Conservation (phyloP, 2,329 filamentous ascomycete species). For the Talaromyces sp. region DNA sequence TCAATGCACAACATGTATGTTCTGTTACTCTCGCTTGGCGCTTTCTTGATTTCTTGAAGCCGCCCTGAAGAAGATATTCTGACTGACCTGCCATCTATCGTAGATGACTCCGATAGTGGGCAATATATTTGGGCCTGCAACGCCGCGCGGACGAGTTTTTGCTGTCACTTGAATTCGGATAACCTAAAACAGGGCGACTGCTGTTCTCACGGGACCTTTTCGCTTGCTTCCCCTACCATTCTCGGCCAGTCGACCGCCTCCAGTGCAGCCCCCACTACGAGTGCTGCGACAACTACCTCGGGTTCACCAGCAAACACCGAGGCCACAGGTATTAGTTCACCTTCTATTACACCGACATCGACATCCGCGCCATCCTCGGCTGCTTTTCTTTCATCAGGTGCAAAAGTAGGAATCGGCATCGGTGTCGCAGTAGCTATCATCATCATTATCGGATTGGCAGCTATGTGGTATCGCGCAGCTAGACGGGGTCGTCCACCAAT, state of each 20-base stretch:
- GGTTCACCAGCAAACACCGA: not conserved
- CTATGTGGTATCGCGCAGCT: not conserved
- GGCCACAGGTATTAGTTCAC: not conserved
- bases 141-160: slow-evolving; percentile 1
- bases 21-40: not conserved
- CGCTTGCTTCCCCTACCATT: not conserved
- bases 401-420: not conserved
- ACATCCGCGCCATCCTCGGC: not conserved
- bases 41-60: not conserved
- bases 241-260: not conserved
- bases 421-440: not conserved
- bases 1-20: slow-evolving; percentile 3
- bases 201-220: slow-evolving; percentile 1
- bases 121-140: slow-evolving; percentile 7
- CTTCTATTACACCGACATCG: not conserved
- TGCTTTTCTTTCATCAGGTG: not conserved
- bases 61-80: not conserved
- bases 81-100: not conserved
- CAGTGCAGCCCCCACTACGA: not conserved
- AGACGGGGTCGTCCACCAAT: not conserved
- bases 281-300: not conserved
- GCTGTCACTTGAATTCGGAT: not conserved
- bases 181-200: not conserved
- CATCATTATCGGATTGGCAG: not conserved
- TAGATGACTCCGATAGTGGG: not conserved